Conservation (phyloP, 2,329 filamentous ascomycete genomes). For the Scleromitrula shiraiana region DNA sequence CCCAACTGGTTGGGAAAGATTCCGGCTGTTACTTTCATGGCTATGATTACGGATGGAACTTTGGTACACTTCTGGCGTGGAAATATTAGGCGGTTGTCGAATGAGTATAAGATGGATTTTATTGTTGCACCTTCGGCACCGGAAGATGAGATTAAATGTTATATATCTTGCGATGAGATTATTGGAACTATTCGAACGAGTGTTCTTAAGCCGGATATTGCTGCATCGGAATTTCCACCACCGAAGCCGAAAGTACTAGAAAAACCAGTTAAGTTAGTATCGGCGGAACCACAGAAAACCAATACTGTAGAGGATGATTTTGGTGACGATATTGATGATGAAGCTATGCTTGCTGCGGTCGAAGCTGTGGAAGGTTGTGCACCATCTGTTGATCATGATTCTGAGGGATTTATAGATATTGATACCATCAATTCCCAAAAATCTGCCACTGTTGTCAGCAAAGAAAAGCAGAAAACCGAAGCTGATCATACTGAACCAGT, state of each 20-base stretch:
- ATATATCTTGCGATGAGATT: slow-evolving; percentile 79
- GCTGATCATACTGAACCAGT: slow-evolving; percentile 32
- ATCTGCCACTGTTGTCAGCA: slow-evolving; percentile 1
- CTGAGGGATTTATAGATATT: slow-evolving; percentile 47
- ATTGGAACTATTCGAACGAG: slow-evolving; percentile 44
- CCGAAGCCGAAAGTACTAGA: neutral
- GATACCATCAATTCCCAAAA: slow-evolving; percentile 31
- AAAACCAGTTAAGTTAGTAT: neutral
- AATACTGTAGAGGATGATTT: slow-evolving; percentile 27
- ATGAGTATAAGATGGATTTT: slow-evolving; percentile 49
- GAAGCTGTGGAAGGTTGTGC: slow-evolving; percentile 21
- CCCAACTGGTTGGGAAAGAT: slow-evolving; percentile 55
- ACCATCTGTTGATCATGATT: slow-evolving; percentile 20
- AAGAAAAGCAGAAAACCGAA: neutral
- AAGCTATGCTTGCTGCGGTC: slow-evolving; percentile 34
- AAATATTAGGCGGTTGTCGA: slow-evolving; percentile 56
- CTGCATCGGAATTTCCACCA: slow-evolving; percentile 29
- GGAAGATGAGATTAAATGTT: slow-evolving; percentile 55
- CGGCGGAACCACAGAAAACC: no score
- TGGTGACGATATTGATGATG: slow-evolving; percentile 33
- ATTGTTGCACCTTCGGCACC: slow-evolving; percentile 45
- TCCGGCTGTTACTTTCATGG: slow-evolving; percentile 66
- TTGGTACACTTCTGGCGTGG: slow-evolving; percentile 61
- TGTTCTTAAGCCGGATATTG: slow-evolving; percentile 27
- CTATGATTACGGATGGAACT: slow-evolving; percentile 60